Evolutionary conservation across 2,329 filamentous ascomycete genomes (phyloP).

Genomic region (Colletotrichum spaethianum): DNA sequence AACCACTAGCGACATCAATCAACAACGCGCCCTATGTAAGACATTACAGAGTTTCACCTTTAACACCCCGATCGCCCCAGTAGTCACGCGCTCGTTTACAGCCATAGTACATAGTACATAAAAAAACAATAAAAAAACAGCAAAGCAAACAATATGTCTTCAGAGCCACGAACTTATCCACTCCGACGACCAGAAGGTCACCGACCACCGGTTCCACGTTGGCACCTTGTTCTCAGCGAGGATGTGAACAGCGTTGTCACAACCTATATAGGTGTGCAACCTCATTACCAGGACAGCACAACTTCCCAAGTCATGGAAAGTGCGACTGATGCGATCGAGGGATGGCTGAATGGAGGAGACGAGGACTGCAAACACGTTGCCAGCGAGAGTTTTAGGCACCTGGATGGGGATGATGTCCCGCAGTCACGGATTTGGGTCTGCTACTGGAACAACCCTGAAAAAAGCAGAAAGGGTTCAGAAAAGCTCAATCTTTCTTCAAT

Average conservation of each 20-base stretch:
- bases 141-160: neutral
- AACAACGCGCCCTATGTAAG: neutral
- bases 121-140: neutral
- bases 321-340: neutral
- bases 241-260: conserved; percentile 44
- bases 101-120: too few relatives aligned
- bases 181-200: conserved; percentile 48
- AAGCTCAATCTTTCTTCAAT: conserved; percentile 41
- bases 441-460: conserved; percentile 46
- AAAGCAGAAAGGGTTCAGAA: conserved; percentile 35
- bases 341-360: neutral
- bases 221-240: conserved; percentile 44
- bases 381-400: conserved; percentile 41
- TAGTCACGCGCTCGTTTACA: neutral
- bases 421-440: conserved; percentile 47
- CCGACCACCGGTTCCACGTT: conserved; percentile 49
- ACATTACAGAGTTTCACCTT: neutral
- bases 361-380: conserved; percentile 16
- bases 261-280: conserved; percentile 49
- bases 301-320: conserved; percentile 24
- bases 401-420: conserved; percentile 47
- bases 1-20: neutral
- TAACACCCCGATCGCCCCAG: too few relatives aligned
- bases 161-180: conserved; percentile 46
- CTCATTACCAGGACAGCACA: conserved; percentile 23